Evolutionary conservation across 2,329 filamentous ascomycete genomes (phyloP).

Genomic region (Pyricularia sp.): DNA sequence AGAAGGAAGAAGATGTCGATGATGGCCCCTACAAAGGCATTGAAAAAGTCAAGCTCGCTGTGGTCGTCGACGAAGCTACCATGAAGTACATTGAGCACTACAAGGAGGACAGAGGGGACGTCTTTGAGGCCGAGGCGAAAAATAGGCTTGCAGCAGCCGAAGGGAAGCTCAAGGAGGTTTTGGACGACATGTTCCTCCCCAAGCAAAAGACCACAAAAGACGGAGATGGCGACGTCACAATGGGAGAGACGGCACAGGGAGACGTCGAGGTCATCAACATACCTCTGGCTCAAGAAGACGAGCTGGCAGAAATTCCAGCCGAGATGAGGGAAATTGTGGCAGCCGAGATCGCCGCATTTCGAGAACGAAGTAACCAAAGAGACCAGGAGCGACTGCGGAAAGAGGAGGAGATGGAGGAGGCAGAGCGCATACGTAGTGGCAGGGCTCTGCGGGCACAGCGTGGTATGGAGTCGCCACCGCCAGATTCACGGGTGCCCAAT

Average conservation of each 20-base stretch:
- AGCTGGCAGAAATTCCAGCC: constrained; percentile 87
- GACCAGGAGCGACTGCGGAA: constrained; percentile 79
- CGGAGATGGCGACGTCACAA: constrained; percentile 56
- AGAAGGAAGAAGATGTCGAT: constrained; percentile 22
- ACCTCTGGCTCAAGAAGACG: constrained; percentile 78
- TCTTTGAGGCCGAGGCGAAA: constrained; percentile 53
- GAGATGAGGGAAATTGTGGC: constrained; percentile 96
- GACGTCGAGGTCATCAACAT: constrained; percentile 84
- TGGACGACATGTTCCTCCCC: constrained; percentile 68
- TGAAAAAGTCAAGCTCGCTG: constrained; percentile 61
- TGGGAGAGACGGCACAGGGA: constrained; percentile 55
- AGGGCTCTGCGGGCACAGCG: constrained; percentile 49
- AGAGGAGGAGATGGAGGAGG: constrained; percentile 87
- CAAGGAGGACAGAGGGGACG: constrained; percentile 56
- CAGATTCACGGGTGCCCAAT: constrained; percentile 52
- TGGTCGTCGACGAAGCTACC: constrained; percentile 75
- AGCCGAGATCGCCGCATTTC: constrained; percentile 86
- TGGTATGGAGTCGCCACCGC: constrained; percentile 58
- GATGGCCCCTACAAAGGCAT: constrained; percentile 42
- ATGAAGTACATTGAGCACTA: constrained; percentile 79
- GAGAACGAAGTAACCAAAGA: constrained; percentile 79
- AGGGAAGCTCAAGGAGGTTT: constrained; percentile 54
- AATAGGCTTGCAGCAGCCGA: constrained; percentile 62
- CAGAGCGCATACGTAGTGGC: constrained; percentile 64
- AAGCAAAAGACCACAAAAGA: constrained; percentile 41